Evolutionary conservation across 23 red algal genomes (phyloP).

Genomic region (Gracilariopsis chorda): DNA sequence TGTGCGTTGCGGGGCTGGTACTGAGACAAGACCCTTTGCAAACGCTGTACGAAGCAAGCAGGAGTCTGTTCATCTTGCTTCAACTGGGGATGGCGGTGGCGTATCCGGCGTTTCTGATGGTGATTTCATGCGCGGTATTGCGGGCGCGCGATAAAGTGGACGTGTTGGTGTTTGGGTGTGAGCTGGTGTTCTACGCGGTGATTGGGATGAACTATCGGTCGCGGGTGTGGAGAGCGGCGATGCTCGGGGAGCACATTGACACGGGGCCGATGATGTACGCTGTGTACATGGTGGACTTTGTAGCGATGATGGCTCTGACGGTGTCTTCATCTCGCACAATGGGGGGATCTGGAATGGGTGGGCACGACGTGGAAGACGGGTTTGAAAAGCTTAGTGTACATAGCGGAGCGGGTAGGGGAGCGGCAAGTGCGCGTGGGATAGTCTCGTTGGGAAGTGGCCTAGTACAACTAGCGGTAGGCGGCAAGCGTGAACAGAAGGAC

Average conservation of each 20-base stretch:
- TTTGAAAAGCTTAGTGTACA: neutral
- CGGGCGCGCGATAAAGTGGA: slow-evolving; percentile 7
- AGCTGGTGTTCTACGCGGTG: slow-evolving; percentile 52
- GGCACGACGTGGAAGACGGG: neutral
- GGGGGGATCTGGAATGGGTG: neutral
- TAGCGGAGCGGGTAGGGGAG: neutral
- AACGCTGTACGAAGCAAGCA: slow-evolving; percentile 49
- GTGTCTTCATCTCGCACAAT: slow-evolving; percentile 17
- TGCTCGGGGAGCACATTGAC: slow-evolving; percentile 50
- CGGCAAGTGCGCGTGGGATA: neutral
- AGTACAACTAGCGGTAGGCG: neutral
- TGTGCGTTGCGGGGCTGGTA: slow-evolving; percentile 33
- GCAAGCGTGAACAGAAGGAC: neutral
- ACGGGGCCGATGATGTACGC: slow-evolving; percentile 54
- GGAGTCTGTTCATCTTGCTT: slow-evolving; percentile 28
- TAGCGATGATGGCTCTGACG: slow-evolving; percentile 52
- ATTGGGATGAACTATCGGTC: slow-evolving; percentile 50
- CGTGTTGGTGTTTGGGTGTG: slow-evolving; percentile 58
- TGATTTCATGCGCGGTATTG: slow-evolving; percentile 10
- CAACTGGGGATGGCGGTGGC: slow-evolving; percentile 26
- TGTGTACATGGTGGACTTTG: slow-evolving; percentile 60
- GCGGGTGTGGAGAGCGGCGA: slow-evolving; percentile 41
- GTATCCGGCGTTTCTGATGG: slow-evolving; percentile 32
- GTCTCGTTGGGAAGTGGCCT: neutral
- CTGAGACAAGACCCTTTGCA: slow-evolving; percentile 59